phyloP scores from a whole-genome alignment of 208 protist genomes.

The Acanthamoeba sp. region DNA sequence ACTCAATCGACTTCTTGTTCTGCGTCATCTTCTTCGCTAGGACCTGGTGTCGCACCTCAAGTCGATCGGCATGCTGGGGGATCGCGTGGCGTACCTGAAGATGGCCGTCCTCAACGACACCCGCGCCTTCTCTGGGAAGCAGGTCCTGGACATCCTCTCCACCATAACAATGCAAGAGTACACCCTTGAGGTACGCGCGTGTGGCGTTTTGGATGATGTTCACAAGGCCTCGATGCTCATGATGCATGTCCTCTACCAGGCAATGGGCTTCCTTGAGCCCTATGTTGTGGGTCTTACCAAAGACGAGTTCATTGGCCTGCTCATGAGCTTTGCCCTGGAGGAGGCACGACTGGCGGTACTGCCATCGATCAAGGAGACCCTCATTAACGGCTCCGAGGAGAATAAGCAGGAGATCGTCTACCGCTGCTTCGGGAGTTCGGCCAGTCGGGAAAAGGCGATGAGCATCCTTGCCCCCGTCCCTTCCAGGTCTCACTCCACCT shows the following conservation, averaged over 20 bases:
- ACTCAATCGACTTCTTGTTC: background rate
- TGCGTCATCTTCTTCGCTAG: background rate
- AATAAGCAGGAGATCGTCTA: slow-evolving; percentile 16
- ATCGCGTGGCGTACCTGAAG: background rate
- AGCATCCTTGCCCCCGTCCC: background rate
- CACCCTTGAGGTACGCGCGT: background rate
- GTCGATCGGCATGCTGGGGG: background rate
- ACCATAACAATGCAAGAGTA: background rate
- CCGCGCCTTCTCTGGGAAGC: background rate
- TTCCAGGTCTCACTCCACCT: background rate
- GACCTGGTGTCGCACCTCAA: background rate
- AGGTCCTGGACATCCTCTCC: background rate
- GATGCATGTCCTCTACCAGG: background rate
- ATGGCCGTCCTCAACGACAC: background rate
- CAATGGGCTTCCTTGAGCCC: background rate
- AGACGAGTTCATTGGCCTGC: background rate
- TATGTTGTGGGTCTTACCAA: background rate
- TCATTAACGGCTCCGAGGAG: background rate
- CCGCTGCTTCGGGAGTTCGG: background rate
- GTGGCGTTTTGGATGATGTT: too few species aligned
- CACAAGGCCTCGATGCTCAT: too few species aligned
- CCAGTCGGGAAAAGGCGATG: background rate
- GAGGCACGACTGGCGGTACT: background rate
- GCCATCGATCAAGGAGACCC: background rate
- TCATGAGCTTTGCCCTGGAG: background rate